Conservation (phyloP, 257 asterid genomes). For the Jacaranda copaia region DNA sequence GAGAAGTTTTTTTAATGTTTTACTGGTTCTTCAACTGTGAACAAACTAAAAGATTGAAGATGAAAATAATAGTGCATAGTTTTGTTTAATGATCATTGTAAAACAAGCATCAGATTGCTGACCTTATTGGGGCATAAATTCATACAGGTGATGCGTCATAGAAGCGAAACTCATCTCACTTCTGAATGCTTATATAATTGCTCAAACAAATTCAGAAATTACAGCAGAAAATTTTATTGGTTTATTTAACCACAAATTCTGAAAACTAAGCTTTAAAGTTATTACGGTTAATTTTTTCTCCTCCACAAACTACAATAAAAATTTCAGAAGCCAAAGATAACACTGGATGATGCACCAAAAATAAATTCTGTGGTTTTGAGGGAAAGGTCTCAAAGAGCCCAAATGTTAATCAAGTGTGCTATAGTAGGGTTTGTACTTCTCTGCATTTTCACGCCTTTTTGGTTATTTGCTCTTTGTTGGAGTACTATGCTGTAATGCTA, state of each 20-base stretch:
- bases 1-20: neutral
- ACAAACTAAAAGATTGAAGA: constrained; percentile 15
- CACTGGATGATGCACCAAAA: constrained; percentile 12
- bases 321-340: neutral
- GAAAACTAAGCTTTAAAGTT: neutral
- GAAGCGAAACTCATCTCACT: neutral
- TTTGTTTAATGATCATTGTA: constrained; percentile 20
- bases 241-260: neutral
- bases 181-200: neutral
- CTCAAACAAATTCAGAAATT: constrained; percentile 7
- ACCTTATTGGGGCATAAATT: constrained; percentile 7
- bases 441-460: constrained; percentile 14
- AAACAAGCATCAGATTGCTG: neutral
- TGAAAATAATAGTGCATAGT: neutral
- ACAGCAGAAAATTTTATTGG: neutral
- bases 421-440: neutral
- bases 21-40: neutral
- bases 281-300: neutral
- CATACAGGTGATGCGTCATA: constrained; percentile 13
- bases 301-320: neutral
- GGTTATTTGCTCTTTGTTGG: constrained; percentile 15
- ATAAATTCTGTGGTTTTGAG: neutral
- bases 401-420: constrained; percentile 4
- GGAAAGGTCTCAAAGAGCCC: neutral
- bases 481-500: neutral